Evolutionary conservation across 2,329 filamentous ascomycete species (phyloP).

Genomic region (Fusarium mangiferae): DNA sequence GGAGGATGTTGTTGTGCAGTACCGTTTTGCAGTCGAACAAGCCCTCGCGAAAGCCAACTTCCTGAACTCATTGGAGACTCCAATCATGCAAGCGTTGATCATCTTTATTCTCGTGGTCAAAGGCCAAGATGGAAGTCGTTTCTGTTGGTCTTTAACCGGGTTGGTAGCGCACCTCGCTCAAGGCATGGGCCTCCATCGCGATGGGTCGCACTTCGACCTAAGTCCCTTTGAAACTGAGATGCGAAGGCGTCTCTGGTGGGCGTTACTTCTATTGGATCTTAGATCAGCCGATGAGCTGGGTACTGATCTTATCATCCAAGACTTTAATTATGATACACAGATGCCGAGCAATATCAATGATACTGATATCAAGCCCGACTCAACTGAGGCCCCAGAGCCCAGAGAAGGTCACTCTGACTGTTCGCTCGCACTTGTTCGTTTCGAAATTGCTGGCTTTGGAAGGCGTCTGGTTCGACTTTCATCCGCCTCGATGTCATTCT

Average conservation of each 20-base stretch:
- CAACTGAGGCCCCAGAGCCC: conserved; percentile 58
- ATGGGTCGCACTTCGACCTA: conserved; percentile 61
- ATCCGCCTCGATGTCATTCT: conserved; percentile 48
- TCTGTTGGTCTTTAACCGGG: conserved; percentile 69
- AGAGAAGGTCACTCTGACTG: conserved; percentile 64
- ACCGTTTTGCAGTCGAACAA: conserved; percentile 65
- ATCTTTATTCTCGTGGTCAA: conserved; percentile 64
- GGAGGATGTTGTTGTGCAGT: conserved; percentile 57
- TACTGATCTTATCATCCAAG: conserved; percentile 56
- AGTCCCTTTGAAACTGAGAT: conserved; percentile 69
- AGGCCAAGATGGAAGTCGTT: conserved; percentile 60
- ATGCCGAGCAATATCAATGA: conserved; percentile 64
- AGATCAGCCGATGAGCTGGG: conserved; percentile 65
- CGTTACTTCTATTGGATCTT: conserved; percentile 67
- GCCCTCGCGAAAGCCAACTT: conserved; percentile 68
- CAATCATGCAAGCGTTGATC: conserved; percentile 67
- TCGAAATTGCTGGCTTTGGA: conserved; percentile 59
- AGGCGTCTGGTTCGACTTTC: conserved; percentile 50
- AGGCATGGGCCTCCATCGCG: conserved; percentile 69
- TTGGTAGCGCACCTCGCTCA: conserved; percentile 68
- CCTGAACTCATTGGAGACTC: conserved; percentile 65
- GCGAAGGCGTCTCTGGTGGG: conserved; percentile 69
- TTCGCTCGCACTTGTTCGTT: conserved; percentile 60
- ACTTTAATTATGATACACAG: conserved; percentile 58
- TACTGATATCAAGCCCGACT: conserved; percentile 57